Base-by-base conservation (phyloP, 2,329 filamentous ascomycete genomes). In the Lachnellula occidentalis region DNA sequence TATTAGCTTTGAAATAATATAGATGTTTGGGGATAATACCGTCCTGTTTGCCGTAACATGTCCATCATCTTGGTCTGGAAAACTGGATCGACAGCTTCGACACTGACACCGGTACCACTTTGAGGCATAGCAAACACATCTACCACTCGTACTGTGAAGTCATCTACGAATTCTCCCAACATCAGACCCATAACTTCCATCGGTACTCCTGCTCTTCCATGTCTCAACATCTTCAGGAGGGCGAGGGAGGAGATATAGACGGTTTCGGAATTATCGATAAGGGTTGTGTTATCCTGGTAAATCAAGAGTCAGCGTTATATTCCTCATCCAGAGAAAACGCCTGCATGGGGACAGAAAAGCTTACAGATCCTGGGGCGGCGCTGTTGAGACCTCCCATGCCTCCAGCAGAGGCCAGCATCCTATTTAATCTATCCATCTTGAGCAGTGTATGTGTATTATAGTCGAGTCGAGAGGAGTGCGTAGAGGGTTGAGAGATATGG, bases 21-120 rank as follows among this genome's bases (percentile, higher is more conserved):
- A 37, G 34, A 34, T 51, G 14, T 46, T 39, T 48, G 21, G 49
- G 21, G 49, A 39, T 31, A 48, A 66, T 78, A 95, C 90, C 94
- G 83, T 75, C 94, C 94, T 55, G 94, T 99, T 79, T 99, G 94
- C 69, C 89, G 82, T 71, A 99, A 78, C 94, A 99, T 97, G 72
- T 99, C 94, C 94, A 99, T 99, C 94, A 99, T 99, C 81, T 96
- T 99, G 68, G 91, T 96, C 77, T 99, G 94, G 74, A 99, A 99
- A 34, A 99, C 94, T 9, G 92, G 91, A 71, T 99, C 94, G 60
- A 99, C 94, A 50, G 94, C 95, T 75, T 99, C 94, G 67, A 99
- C 94, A 74, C 90, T 96, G 65, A 99, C 94, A 64, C 94, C 94
- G 1, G 94, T 99, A 75, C 94, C 94, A 66, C 92, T 96, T 72